Conservation (phyloP, 768 basidiomycete genomes). For the Lentinula boryana region DNA sequence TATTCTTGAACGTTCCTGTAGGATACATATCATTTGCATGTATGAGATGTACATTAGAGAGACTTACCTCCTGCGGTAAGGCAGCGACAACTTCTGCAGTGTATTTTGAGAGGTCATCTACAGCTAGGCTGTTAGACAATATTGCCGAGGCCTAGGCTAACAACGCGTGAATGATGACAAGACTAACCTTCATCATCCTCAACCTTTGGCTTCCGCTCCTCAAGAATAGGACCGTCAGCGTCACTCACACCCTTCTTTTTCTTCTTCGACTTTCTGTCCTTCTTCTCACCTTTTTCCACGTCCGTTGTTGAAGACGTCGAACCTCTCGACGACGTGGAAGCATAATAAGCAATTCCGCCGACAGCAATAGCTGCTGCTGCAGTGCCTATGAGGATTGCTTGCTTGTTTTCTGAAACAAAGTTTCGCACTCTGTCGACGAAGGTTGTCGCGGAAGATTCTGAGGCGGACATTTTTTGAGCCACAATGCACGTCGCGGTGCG, state of each 20-base stretch:
- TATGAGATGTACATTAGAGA: conserved; percentile 3
- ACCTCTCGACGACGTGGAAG: conserved; percentile 40
- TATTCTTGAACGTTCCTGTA: conserved; percentile 56
- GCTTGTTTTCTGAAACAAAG: conserved; percentile 75
- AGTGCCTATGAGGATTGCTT: conserved; percentile 64
- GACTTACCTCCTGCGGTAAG: conserved; percentile 51
- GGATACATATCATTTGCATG: neutral
- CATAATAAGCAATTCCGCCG: conserved; percentile 74
- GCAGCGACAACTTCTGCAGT: conserved; percentile 50
- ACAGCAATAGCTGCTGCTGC: conserved; percentile 67
- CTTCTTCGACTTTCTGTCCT: conserved; percentile 45
- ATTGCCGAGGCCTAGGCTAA: neutral
- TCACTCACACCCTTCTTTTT: conserved; percentile 57
- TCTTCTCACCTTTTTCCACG: conserved; percentile 43
- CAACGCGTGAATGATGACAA: conserved; percentile 6
- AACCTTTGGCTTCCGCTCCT: conserved; percentile 51
- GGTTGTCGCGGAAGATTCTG: neutral
- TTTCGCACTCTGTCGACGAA: conserved; percentile 59
- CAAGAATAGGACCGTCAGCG: conserved; percentile 69
- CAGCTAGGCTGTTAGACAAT: conserved; percentile 9
- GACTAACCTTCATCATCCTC: conserved; percentile 22
- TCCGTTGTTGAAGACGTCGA: conserved; percentile 21
- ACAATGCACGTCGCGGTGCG: neutral
- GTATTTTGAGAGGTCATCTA: conserved; percentile 34
- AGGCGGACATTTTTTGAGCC: neutral